Evolutionary conservation across 2,329 filamentous ascomycete genomes (phyloP), one percentile per base, ranked within the genome.

Genomic region (Colletotrichum agaves): DNA sequence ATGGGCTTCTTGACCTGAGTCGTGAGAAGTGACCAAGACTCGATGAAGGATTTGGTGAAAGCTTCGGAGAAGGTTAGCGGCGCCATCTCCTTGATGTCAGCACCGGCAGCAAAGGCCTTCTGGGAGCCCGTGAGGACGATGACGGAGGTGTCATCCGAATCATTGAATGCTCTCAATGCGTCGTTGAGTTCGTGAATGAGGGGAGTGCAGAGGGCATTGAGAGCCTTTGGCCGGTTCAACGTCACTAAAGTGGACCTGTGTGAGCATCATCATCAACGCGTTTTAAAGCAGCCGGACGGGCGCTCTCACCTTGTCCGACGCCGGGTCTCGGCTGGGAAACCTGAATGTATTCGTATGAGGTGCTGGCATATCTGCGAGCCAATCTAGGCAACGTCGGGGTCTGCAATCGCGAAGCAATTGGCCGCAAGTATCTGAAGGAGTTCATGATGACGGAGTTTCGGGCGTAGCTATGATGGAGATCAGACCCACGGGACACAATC

Each of bases 21-120:
- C 27, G 93, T 92, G 52, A 98, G 88, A 70, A 91, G 86, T 5
- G 94, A 97, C 96, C 96, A 99, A 10, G 90, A 90, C 78, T 97
- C 94, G 80, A 99, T 98, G 80, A 99, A 99, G 77, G 97, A 93
- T 72, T 84, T 89, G 53, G 89, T 92, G 83, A 98, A 98, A 43
- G 96, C 95, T 71, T 91, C 84, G 70, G 92, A 88, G 82, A 99
- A 99, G 62, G 91, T 94, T 43, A 98, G 88, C 69, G 93, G 90
- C 33, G 93, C 92, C 96, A 99, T 99, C 82, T 99, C 96, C 81
- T 98, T 98, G 84, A 99, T 99, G 80, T 99, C 96, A 69, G 96
- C 96, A 58, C 96, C 96, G 49, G 96, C 95, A 33, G 95, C 95
- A 77, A 98, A 99, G 46, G 95, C 94, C 80, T 91, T 93, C 72